Conservation (phyloP, 1,139 yeast genomes). For the Suhomyces yuchorum region DNA sequence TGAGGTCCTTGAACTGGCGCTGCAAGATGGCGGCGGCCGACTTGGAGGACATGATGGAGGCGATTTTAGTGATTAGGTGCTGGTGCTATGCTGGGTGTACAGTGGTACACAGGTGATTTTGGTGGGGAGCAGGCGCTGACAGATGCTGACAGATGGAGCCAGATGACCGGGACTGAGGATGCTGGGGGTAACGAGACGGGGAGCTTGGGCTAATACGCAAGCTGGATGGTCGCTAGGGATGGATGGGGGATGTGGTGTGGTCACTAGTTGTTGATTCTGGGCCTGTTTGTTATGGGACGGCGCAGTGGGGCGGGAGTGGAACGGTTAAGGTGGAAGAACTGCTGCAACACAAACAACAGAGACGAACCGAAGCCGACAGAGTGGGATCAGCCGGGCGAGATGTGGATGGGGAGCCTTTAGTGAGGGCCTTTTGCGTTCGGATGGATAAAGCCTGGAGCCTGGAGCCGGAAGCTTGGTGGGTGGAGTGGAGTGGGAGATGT, state of each 20-base stretch:
- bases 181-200: background rate
- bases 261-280: background rate
- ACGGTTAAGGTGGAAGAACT: background rate
- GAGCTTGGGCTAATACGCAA: background rate
- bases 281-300: conserved; percentile 1
- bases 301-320: conserved; percentile 2
- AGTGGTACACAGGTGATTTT: background rate
- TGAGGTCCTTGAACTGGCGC: conserved; percentile 92
- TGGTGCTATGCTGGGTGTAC: background rate
- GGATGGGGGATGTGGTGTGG: background rate
- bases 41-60: conserved; percentile 43
- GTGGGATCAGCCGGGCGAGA: background rate
- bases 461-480: background rate
- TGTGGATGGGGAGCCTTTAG: background rate
- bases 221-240: background rate
- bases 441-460: background rate
- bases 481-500: background rate
- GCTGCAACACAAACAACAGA: background rate
- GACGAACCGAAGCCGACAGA: background rate
- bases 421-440: background rate
- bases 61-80: background rate
- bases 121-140: background rate
- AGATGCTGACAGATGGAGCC: background rate
- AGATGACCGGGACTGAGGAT: background rate
- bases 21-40: conserved; percentile 77